Evolutionary conservation across 192 early-diverging fungal species (phyloP).

Genomic region (Umbelopsis sp.): DNA sequence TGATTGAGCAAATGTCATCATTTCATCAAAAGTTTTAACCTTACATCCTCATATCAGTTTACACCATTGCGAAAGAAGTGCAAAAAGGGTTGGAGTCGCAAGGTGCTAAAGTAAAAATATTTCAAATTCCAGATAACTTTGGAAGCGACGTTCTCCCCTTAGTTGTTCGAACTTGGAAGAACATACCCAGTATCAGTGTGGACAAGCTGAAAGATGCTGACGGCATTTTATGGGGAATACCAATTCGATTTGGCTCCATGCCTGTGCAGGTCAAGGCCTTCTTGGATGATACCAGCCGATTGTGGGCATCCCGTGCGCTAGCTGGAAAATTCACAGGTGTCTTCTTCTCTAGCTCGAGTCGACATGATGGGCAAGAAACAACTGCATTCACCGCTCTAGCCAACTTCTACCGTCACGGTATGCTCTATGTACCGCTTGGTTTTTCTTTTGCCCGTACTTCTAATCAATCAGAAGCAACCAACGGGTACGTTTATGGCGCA

Average conservation of each 20-base stretch:
- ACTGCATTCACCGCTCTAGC: constrained; percentile 66
- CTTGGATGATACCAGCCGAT: constrained; percentile 29
- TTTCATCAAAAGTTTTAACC: neutral
- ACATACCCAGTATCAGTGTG: constrained; percentile 48
- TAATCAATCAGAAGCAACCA: constrained; percentile 40
- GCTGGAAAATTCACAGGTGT: constrained; percentile 71
- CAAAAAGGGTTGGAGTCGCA: constrained; percentile 64
- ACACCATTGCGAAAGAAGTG: constrained; percentile 63
- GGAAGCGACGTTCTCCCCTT: constrained; percentile 53
- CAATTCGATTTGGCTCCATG: constrained; percentile 67
- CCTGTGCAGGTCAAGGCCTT: constrained; percentile 79
- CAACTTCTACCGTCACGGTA: constrained; percentile 74
- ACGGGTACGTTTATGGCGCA: constrained; percentile 31
- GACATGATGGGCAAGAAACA: constrained; percentile 81
- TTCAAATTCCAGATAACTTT: constrained; percentile 47
- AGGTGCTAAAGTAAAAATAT: constrained; percentile 40
- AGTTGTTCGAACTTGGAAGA: constrained; percentile 49
- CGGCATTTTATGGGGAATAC: constrained; percentile 55
- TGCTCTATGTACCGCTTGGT: constrained; percentile 76
- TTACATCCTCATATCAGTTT: constrained; percentile 35
- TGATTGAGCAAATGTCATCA: neutral
- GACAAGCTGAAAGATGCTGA: constrained; percentile 49
- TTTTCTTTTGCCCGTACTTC: constrained; percentile 50
- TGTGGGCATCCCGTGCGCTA: constrained; percentile 56
- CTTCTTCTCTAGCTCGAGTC: constrained; percentile 74